Evolutionary conservation across 2,329 filamentous ascomycete species (phyloP), one percentile per base, ranked within the genome.

Genomic region (Mycogone perniciosa): DNA sequence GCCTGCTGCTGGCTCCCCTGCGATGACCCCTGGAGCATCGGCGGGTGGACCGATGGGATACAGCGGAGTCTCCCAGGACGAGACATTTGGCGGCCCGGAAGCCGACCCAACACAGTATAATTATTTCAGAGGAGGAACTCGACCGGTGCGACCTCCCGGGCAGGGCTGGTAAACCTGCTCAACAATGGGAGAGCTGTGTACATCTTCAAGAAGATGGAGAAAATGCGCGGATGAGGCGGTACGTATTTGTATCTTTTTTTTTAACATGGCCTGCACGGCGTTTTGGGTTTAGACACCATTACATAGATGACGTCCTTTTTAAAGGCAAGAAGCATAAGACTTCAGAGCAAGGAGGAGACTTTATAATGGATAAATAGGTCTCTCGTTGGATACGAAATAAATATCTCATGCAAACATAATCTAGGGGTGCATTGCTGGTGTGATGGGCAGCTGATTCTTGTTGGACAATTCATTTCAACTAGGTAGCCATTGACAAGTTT

Each of bases 41-140:
- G 80, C 79, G 13, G 79, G 79, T 48, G 80, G 80, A 2, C 77
- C 79, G 1, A 69, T 73, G 46, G 81, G 81, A 0, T 85, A 85
- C 61, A 81, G 79, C 10, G 75, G 76, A 29, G 63, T 85, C 48
- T 76, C 80, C 0, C 80, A 84, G 60, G 64, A 68, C 38, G 79
- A 82, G 50, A 65, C 44, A 10, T 8, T 71, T 43, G 62, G 68
- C 26, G 50, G 60, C 5, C 47, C 52, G 6, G 60, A 55, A 60
- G 11, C 62, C 62, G 75, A 79, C 39, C 75, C 77, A 7, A 64
- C 71, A 57, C 71, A 74, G 53, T 82, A 81, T 56, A 79, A 82
- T 61, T 82, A 82, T 57, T 82, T 81, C 63, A 71, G 79, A 30
- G 68, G 71, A 4, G 67, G 63, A 20, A 57, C 38, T 29, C 57